These are phyloP conservation scores for Talaromyces sp. DNA, from an alignment of 2,329 filamentous ascomycete genomes.

Conservation along the genomic window DNA sequence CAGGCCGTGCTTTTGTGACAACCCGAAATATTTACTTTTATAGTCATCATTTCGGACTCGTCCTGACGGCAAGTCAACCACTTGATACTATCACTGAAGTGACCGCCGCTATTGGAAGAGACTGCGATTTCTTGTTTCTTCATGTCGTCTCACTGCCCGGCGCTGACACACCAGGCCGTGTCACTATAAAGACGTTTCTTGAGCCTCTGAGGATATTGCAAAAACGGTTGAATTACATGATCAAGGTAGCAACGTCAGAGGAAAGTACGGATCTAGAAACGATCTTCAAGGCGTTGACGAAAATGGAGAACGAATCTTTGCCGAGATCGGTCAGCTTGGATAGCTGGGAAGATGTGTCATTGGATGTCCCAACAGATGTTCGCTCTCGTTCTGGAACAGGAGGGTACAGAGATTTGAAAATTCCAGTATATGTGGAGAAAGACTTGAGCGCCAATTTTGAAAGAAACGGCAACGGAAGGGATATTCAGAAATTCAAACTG, in stretches of 20 bases:
- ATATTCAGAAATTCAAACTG: conserved; percentile 71
- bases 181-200: conserved; percentile 89
- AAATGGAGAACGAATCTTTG: conserved; percentile 62
- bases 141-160: conserved; percentile 66
- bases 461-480: conserved; percentile 37
- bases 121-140: conserved; percentile 89
- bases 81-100: conserved; percentile 80
- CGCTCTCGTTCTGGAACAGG: conserved; percentile 39
- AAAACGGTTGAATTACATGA: conserved; percentile 75
- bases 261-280: conserved; percentile 66
- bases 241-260: conserved; percentile 73
- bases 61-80: conserved; percentile 74
- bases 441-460: conserved; percentile 51
- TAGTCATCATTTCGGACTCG: conserved; percentile 86
- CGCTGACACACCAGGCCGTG: conserved; percentile 62
- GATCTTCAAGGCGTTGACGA: conserved; percentile 68
- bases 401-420: conserved; percentile 51
- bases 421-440: conserved; percentile 61
- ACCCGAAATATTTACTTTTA: conserved; percentile 90
- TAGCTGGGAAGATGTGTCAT: conserved; percentile 83
- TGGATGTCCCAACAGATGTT: conserved; percentile 58
- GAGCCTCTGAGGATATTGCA: conserved; percentile 82
- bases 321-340: conserved; percentile 71
- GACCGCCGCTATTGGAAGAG: conserved; percentile 80
- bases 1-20: conserved; percentile 83